Evolutionary conservation across 176 grass and related monocot species (phyloP).

Genomic region (Elaeis guineensis): DNA sequence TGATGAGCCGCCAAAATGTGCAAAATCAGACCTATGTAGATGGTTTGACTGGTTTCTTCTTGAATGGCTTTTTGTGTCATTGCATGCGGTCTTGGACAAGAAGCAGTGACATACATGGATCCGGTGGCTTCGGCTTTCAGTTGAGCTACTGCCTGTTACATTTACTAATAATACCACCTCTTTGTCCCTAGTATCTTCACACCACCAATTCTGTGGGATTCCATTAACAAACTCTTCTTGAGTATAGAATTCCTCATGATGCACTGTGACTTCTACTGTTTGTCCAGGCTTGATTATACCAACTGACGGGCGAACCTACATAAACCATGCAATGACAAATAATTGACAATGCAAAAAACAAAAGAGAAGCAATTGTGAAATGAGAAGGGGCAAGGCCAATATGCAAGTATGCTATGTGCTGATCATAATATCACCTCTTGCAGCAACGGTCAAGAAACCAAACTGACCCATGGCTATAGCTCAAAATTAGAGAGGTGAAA

Average conservation of each 20-base stretch:
- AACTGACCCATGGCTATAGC: too few species aligned
- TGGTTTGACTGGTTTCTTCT: conserved; percentile 44
- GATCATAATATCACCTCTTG: too few species aligned
- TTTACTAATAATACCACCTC: conserved; percentile 56
- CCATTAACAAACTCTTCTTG: conserved; percentile 84
- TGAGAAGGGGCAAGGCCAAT: too few species aligned
- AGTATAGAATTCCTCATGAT: conserved; percentile 78
- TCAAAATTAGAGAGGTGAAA: too few species aligned
- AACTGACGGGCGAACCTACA: conserved; percentile 63
- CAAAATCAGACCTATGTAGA: conserved; percentile 43
- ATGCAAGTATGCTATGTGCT: too few species aligned
- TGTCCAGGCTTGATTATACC: conserved; percentile 73
- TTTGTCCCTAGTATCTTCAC: conserved; percentile 78
- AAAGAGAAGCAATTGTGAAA: too few species aligned
- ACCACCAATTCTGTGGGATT: conserved; percentile 87
- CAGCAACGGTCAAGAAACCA: too few species aligned
- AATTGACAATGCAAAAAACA: background rate
- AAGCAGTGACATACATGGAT: conserved; percentile 62
- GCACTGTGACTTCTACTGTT: conserved; percentile 61
- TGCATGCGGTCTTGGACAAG: conserved; percentile 14
- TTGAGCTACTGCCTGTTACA: conserved; percentile 59
- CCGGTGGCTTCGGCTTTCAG: conserved; percentile 42
- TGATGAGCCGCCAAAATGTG: conserved; percentile 32
- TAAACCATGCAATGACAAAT: background rate
- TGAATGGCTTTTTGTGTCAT: conserved; percentile 25